These are phyloP conservation scores for Aspergillus heteromorphus DNA, from an alignment of 495 filamentous ascomycete genomes.

Conservation along the genomic window DNA sequence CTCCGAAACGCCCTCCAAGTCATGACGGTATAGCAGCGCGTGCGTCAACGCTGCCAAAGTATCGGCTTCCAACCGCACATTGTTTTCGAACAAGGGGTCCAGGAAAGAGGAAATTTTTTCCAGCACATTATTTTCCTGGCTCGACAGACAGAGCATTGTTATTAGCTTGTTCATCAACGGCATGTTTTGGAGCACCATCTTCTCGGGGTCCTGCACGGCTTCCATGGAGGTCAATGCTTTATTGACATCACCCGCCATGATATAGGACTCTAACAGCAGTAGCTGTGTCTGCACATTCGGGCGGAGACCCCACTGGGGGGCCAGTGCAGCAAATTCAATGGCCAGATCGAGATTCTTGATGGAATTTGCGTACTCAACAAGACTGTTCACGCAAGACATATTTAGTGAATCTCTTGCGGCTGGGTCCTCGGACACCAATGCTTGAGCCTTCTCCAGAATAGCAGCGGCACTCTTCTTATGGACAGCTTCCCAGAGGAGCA, in stretches of 20 bases:
- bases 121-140: constrained; percentile 49
- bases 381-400: constrained; percentile 64
- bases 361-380: constrained; percentile 71
- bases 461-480: constrained; percentile 65
- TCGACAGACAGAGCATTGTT: constrained; percentile 56
- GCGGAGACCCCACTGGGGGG: constrained; percentile 54
- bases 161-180: constrained; percentile 71
- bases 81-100: constrained; percentile 67
- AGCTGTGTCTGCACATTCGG: constrained; percentile 62
- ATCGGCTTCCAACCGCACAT: constrained; percentile 58
- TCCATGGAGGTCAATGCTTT: constrained; percentile 60
- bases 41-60: constrained; percentile 67
- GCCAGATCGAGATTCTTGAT: constrained; percentile 64
- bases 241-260: constrained; percentile 62
- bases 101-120: constrained; percentile 67
- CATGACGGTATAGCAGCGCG: constrained; percentile 65
- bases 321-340: constrained; percentile 63
- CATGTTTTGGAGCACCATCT: constrained; percentile 51
- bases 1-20: constrained; percentile 69
- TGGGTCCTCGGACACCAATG: constrained; percentile 36
- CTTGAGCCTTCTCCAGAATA: constrained; percentile 60
- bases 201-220: constrained; percentile 49
- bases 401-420: constrained; percentile 45
- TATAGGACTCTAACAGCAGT: constrained; percentile 68
- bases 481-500: constrained; percentile 71